Evolutionary conservation across 2,329 filamentous ascomycete genomes (phyloP).

Genomic region (Colletotrichum echinochloae): DNA sequence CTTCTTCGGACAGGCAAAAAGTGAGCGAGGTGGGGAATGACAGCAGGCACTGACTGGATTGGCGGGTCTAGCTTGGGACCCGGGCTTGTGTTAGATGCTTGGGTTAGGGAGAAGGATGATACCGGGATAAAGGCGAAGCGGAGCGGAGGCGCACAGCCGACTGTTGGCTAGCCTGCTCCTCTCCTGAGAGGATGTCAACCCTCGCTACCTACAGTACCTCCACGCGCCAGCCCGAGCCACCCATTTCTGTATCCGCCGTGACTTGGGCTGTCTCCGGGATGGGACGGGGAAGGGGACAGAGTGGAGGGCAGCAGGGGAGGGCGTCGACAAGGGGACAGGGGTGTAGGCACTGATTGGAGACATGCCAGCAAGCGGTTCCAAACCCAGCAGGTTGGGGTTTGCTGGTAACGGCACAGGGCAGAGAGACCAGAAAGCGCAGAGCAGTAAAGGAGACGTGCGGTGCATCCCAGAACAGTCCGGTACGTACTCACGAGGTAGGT

Average conservation of each 20-base stretch:
- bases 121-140: conserved; percentile 42
- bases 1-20: conserved; percentile 15
- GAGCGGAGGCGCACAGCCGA: conserved; percentile 40
- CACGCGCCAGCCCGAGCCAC: conserved; percentile 35
- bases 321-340: conserved; percentile 26
- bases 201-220: conserved; percentile 35
- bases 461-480: neutral
- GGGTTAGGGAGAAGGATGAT: conserved; percentile 41
- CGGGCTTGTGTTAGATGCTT: conserved; percentile 40
- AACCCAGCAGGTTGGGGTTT: conserved; percentile 25
- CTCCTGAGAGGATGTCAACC: conserved; percentile 38
- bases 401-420: conserved; percentile 11
- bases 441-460: neutral
- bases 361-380: conserved; percentile 26
- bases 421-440: neutral
- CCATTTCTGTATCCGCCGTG: conserved; percentile 34
- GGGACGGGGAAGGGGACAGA: conserved; percentile 30
- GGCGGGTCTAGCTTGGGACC: conserved; percentile 40
- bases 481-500: conserved; percentile 10
- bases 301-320: conserved; percentile 12
- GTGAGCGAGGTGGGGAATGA: conserved; percentile 28
- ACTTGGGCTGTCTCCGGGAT: conserved; percentile 33
- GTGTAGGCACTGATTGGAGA: conserved; percentile 24
- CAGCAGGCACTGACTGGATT: conserved; percentile 25
- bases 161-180: conserved; percentile 39